These are phyloP conservation scores for Botrytis pseudocinerea DNA, from an alignment of 2,329 filamentous ascomycete species.

Conservation along the genomic window DNA sequence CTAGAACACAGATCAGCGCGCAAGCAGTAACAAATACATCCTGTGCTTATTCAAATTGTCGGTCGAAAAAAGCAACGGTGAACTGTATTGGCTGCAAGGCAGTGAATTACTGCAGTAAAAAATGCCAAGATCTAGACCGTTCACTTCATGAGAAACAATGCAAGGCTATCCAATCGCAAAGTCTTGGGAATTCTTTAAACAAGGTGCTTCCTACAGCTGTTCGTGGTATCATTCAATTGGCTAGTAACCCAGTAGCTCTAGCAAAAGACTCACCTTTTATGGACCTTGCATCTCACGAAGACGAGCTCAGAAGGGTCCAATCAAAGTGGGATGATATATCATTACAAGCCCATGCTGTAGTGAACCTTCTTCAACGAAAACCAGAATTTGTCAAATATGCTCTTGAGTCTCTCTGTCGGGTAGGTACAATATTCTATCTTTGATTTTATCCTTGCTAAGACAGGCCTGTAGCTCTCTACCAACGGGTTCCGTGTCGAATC, in stretches of 20 bases:
- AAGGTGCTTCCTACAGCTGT: conserved; percentile 51
- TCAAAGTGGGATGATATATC: conserved; percentile 47
- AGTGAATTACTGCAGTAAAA: conserved; percentile 54
- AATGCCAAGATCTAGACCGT: conserved; percentile 50
- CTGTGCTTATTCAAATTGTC: conserved; percentile 8
- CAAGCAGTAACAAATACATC: neutral
- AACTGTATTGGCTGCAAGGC: conserved; percentile 55
- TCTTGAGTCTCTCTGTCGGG: conserved; percentile 55
- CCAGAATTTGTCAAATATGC: conserved; percentile 42
- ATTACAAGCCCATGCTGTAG: conserved; percentile 52
- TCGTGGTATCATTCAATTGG: conserved; percentile 53
- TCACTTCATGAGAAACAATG: neutral
- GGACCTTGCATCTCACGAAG: conserved; percentile 50
- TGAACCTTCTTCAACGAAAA: conserved; percentile 42
- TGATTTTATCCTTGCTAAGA: conserved; percentile 9
- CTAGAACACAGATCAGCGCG: neutral
- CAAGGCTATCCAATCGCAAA: conserved; percentile 7
- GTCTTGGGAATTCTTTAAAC: neutral
- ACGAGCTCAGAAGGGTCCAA: conserved; percentile 42
- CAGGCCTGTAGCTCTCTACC: conserved; percentile 52
- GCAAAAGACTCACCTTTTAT: conserved; percentile 38
- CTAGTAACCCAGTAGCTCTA: conserved; percentile 35
- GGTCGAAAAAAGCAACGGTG: conserved; percentile 26
- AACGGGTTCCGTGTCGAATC: conserved; percentile 60
- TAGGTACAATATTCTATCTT: conserved; percentile 37